phyloP scores from a whole-genome alignment of 192 early-diverging fungal genomes.

The Podila epicladia region DNA sequence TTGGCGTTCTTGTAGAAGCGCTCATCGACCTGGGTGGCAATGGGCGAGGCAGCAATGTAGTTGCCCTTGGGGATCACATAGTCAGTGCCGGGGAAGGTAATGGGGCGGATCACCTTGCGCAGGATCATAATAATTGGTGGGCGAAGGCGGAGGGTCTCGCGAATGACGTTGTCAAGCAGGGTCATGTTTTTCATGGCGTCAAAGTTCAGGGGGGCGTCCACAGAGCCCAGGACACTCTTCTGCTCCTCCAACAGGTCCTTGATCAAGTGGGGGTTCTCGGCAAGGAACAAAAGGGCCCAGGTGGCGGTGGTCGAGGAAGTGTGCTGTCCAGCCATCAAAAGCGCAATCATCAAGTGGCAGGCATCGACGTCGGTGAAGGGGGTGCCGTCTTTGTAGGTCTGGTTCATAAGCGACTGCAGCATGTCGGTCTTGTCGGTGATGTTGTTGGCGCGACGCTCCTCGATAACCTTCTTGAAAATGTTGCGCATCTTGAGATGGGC shows the following conservation, averaged over 20 bases:
- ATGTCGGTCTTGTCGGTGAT: slow-evolving; percentile 72
- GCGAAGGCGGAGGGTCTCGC: slow-evolving; percentile 93
- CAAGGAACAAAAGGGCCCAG: slow-evolving; percentile 92
- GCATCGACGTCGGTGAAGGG: slow-evolving; percentile 84
- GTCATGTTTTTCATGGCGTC: slow-evolving; percentile 82
- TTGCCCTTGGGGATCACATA: slow-evolving; percentile 91
- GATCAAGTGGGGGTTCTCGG: slow-evolving; percentile 76
- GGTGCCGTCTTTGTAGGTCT: slow-evolving; percentile 90
- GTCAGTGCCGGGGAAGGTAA: slow-evolving; percentile 76
- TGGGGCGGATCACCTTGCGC: slow-evolving; percentile 85
- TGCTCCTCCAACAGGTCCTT: slow-evolving; percentile 82
- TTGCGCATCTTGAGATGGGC: slow-evolving; percentile 86
- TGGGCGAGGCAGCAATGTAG: slow-evolving; percentile 86
- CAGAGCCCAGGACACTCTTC: slow-evolving; percentile 62
- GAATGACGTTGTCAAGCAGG: slow-evolving; percentile 83
- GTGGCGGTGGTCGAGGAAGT: slow-evolving; percentile 91
- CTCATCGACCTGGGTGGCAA: slow-evolving; percentile 84
- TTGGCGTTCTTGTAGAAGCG: slow-evolving; percentile 82
- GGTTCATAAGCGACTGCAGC: slow-evolving; percentile 84
- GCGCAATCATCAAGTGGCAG: slow-evolving; percentile 97
- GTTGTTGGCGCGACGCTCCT: slow-evolving; percentile 71
- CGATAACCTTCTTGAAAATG: slow-evolving; percentile 84
- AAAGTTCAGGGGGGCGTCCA: slow-evolving; percentile 66
- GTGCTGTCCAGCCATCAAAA: slow-evolving; percentile 98
- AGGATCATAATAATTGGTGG: slow-evolving; percentile 94